Evolutionary conservation across 805 yeast genomes (phyloP).

Genomic region (Zygoascus biomembranicola): DNA sequence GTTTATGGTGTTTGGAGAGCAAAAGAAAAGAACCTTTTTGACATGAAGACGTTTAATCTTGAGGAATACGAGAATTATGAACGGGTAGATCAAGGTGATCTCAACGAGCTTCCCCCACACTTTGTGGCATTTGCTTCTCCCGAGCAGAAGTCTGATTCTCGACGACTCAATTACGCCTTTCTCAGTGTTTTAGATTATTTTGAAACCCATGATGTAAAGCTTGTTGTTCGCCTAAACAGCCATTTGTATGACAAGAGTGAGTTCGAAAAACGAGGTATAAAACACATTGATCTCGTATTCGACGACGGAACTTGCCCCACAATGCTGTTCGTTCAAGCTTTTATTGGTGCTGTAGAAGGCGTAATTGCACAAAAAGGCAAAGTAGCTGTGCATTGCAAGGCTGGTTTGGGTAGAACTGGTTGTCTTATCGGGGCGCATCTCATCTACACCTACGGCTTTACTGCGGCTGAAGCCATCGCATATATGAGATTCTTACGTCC

Average conservation of each 20-base stretch:
- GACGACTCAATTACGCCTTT: constrained; percentile 30
- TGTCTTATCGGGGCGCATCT: constrained; percentile 96
- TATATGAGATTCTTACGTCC: constrained; percentile 95
- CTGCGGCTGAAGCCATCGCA: constrained; percentile 94
- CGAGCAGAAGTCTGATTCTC: constrained; percentile 33
- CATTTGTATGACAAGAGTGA: constrained; percentile 81
- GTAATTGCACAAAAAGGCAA: constrained; percentile 80
- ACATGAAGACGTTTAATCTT: constrained; percentile 74
- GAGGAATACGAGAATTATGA: constrained; percentile 94
- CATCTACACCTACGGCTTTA: constrained; percentile 92
- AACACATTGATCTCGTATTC: constrained; percentile 91
- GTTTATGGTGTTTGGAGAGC: constrained; percentile 98
- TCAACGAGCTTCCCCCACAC: constrained; percentile 83
- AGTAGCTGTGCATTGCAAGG: constrained; percentile 98
- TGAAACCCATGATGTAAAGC: constrained; percentile 60
- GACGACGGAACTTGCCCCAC: constrained; percentile 99
- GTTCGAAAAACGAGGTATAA: constrained; percentile 73
- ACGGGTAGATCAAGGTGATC: constrained; percentile 94
- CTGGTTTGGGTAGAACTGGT: constrained; percentile 96
- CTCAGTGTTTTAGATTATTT: constrained; percentile 75
- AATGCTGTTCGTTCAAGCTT: constrained; percentile 83
- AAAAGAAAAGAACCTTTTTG: constrained; percentile 82
- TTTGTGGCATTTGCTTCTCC: constrained; percentile 98
- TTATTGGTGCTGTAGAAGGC: constrained; percentile 91
- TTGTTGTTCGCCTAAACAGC: constrained; percentile 88